phyloP scores from a whole-genome alignment of 1,284 basidiomycete species.

The Coniophora puteana region DNA sequence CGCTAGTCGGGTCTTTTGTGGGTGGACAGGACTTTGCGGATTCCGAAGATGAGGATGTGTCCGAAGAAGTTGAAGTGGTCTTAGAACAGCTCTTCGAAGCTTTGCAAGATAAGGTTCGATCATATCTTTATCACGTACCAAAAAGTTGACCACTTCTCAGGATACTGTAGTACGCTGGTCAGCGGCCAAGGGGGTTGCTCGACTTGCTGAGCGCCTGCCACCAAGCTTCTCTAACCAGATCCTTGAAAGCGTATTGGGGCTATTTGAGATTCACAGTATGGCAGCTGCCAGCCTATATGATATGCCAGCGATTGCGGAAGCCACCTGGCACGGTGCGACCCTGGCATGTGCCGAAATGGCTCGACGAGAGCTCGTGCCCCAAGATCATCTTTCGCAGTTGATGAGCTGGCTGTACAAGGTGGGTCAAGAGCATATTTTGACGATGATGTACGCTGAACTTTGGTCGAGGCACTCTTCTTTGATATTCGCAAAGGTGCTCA shows the following conservation, averaged over 20 bases:
- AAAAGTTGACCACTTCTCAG: conserved; percentile 35
- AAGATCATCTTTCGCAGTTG: conserved; percentile 55
- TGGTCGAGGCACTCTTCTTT: conserved; percentile 83
- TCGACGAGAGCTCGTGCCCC: conserved; percentile 69
- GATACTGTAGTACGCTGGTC: conserved; percentile 96
- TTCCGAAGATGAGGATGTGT: conserved; percentile 65
- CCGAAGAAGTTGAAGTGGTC: conserved; percentile 75
- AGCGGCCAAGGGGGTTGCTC: conserved; percentile 88
- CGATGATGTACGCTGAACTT: conserved; percentile 9
- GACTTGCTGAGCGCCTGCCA: conserved; percentile 82
- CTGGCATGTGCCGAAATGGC: conserved; percentile 92
- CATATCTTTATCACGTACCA: conserved; percentile 4
- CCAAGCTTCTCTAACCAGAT: conserved; percentile 75
- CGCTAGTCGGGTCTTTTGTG: neutral
- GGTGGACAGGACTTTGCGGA: conserved; percentile 8
- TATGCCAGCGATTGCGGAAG: conserved; percentile 74
- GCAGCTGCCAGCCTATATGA: conserved; percentile 62
- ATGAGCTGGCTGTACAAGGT: conserved; percentile 82
- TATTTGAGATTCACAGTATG: conserved; percentile 66
- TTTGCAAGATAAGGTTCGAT: conserved; percentile 81
- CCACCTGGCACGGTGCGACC: conserved; percentile 94
- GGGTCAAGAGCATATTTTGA: conserved; percentile 17
- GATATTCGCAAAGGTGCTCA: conserved; percentile 91
- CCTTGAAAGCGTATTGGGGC: conserved; percentile 70
- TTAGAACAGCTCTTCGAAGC: conserved; percentile 74